Evolutionary conservation across 352 stramenopile genomes (phyloP), one percentile per base, ranked within the genome.

Genomic region (Pythium vanterpoolii): DNA sequence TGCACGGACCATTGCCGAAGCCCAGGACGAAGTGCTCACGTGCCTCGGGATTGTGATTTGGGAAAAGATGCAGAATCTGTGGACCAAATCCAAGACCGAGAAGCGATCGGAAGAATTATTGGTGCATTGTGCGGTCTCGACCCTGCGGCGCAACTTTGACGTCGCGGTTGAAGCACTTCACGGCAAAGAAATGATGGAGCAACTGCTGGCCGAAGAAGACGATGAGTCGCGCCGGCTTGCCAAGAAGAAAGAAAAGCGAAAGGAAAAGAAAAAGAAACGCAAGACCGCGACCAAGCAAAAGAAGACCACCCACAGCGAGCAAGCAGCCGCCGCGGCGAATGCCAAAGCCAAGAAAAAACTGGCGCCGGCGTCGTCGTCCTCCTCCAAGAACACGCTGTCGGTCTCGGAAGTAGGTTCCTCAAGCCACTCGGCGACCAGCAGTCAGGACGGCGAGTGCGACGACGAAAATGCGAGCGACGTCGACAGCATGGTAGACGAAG

Each of bases 181-280:
- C 60, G 85, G 85, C 0, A 74, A 90, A 54, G 85, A 93, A 52
- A 95, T 95, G 81, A 95, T 95, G 76, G 85, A 93, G 49, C 83
- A 91, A 46, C 42, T 95, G 31, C 64, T 95, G 43, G 83, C 85
- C 13, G 85, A 95, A 49, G 85, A 95, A 62, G 85, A 93, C 49
- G 83, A 93, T 45, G 85, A 95, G 56, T 87, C 71, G 54, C 67
- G 76, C 38, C 82, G 83, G 19, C 54, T 91, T 28, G 82, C 75
- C 2, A 87, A 90, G 66, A 95, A 92, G 60, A 95, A 95, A 47
- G 85, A 95, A 43, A 95, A 95, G 72, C 74, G 75, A 39, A 95
- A 95, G 56, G 85, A 93, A 58, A 95, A 95, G 62, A 95, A 93
- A 72, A 95, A 95, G 59, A 95, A 95, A 40, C 81, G 85, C 36